Evolutionary conservation across 768 basidiomycete genomes (phyloP).

Genomic region (Stropharia rugosoannulata): DNA sequence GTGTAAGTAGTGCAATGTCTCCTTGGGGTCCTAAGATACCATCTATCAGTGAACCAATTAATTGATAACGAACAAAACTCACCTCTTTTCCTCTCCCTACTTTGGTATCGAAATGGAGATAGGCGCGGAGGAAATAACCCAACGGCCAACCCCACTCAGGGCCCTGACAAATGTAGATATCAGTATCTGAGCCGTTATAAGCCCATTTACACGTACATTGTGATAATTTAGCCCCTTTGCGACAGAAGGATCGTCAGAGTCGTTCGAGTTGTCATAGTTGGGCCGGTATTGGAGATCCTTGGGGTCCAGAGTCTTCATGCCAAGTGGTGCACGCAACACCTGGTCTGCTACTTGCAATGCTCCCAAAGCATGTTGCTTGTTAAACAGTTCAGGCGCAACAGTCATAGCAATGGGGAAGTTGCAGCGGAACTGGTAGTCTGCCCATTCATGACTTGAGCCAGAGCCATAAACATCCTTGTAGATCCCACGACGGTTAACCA

Average conservation of each 20-base stretch:
- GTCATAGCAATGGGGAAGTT: constrained; percentile 97
- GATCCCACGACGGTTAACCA: constrained; percentile 90
- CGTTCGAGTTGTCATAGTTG: constrained; percentile 91
- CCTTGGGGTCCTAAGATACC: constrained; percentile 52
- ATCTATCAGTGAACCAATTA: constrained; percentile 6
- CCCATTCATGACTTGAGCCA: constrained; percentile 85
- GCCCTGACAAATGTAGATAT: constrained; percentile 49
- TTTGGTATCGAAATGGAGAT: constrained; percentile 80
- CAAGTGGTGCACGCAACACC: constrained; percentile 82
- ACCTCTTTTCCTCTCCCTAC: constrained; percentile 71
- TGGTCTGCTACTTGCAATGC: constrained; percentile 82
- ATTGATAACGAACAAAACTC: constrained; percentile 22
- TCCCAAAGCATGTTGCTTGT: constrained; percentile 72
- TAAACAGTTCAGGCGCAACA: constrained; percentile 94
- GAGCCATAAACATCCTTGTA: constrained; percentile 99
- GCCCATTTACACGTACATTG: constrained; percentile 48
- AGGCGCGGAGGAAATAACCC: constrained; percentile 94
- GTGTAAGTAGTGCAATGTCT: constrained; percentile 82
- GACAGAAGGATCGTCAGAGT: constrained; percentile 75
- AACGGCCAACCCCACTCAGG: constrained; percentile 96
- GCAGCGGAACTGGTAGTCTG: constrained; percentile 92
- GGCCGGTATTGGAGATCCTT: constrained; percentile 87
- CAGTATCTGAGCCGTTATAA: background rate
- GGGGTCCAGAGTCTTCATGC: constrained; percentile 96
- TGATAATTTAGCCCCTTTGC: constrained; percentile 97